Evolutionary conservation across 441 rosid species (phyloP), one percentile per base, ranked within the genome.

Genomic region (Pelargonium exstipulatum): DNA sequence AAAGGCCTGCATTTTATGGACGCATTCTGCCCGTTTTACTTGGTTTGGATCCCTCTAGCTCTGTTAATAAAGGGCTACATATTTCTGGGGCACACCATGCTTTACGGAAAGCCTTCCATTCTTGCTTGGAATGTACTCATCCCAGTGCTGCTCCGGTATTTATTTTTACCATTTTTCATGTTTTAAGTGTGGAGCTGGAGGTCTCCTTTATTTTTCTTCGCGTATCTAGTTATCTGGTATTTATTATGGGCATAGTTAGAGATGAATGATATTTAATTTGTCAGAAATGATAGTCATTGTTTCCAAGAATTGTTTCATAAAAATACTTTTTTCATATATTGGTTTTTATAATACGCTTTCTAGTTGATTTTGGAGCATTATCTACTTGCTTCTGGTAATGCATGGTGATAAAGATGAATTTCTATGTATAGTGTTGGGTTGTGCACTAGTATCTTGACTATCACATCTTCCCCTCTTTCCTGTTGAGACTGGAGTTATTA

Each of bases 121-220:
- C 89, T 74, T 92, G 95, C 85, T 84, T 87, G 85, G 86, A 87
- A 71, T 90, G 97, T 80, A 86, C 87, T 49, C 93, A 95, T 77
- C 96, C 92, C 9, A 94, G 92, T 81, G 96, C 97, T 74, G 91
- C 95, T 74, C 97, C 94, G 95, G 99, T 95, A 92, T 81, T 78
- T 74, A 64, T 77, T 74, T 66, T 42, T 55, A 40, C 29, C 58
- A 10, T 64, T 8, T 66, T 55, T n/a, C 48, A 10, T 51, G 40
- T 35, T 35, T 26, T 40, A 20, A 29, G 63, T 1, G 51, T 26
- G 20, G 67, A 63, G 58, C 20, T 43, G 43, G 17, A n/a, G 48
- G 22, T 26, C 35, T 13, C 43, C 24, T 58, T 53, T 69, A 12
- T 64, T 22, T 13, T 61, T 37, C 14, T 3, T 63, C 48, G 60